Evolutionary conservation across 352 stramenopile species (phyloP).

Genomic region (Globisporangium paddicum): DNA sequence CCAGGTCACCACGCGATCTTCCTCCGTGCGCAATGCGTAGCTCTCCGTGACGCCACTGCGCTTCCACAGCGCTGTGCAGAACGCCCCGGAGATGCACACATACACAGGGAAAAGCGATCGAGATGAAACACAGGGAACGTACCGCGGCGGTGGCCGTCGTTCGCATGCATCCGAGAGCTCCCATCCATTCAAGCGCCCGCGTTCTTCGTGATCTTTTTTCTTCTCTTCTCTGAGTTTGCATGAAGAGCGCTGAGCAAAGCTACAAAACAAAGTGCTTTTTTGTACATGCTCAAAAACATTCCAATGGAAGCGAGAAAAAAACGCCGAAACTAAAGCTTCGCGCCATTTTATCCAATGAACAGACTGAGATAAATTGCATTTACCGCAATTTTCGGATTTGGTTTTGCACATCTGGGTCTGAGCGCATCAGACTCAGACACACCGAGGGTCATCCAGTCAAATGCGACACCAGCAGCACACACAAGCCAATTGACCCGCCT

Average conservation of each 20-base stretch:
- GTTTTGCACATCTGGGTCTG: not conserved
- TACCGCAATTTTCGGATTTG: too few relatives aligned
- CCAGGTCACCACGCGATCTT: not conserved
- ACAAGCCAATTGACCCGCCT: not conserved
- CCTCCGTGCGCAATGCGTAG: not conserved
- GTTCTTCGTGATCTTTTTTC: too few relatives aligned
- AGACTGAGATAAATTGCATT: too few relatives aligned
- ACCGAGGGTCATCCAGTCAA: not conserved
- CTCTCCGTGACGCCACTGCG: not conserved
- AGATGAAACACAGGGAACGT: not conserved
- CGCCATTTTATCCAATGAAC: too few relatives aligned
- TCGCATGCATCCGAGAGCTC: constrained; percentile 23
- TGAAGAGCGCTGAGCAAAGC: too few relatives aligned
- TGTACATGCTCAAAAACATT: too few relatives aligned
- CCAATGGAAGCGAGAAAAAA: not conserved
- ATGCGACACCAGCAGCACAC: not conserved
- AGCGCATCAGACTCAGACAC: not conserved
- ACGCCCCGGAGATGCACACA: too few relatives aligned
- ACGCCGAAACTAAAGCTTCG: too few relatives aligned
- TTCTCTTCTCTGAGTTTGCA: not conserved
- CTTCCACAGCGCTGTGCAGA: not conserved
- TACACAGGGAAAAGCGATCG: not conserved
- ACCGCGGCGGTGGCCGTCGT: constrained; percentile 24
- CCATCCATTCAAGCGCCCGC: constrained; percentile 28
- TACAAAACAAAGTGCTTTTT: too few relatives aligned